These are phyloP conservation scores for Aspergillus luchuensis DNA, from an alignment of 2,329 filamentous ascomycete genomes.

Conservation along the genomic window DNA sequence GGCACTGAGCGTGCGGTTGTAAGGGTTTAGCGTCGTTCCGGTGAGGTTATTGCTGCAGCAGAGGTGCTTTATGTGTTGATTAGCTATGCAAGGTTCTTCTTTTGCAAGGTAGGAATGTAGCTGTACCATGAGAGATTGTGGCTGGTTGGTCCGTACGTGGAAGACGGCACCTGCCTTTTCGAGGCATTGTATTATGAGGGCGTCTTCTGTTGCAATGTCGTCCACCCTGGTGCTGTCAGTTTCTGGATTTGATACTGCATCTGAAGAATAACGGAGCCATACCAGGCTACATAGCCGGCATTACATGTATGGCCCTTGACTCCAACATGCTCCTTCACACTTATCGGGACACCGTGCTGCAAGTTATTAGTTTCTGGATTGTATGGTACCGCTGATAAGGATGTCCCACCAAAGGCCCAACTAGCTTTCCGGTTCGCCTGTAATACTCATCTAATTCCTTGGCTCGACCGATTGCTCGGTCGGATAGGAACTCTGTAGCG, in stretches of 20 bases:
- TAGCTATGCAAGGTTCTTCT: not conserved
- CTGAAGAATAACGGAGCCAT: not conserved
- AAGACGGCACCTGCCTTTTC: constrained; percentile 45
- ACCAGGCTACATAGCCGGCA: constrained; percentile 41
- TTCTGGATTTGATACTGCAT: not conserved
- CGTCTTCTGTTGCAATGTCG: constrained; percentile 38
- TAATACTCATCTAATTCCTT: constrained; percentile 37
- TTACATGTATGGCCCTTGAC: constrained; percentile 51
- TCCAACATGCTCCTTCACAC: constrained; percentile 64
- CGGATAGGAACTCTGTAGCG: constrained; percentile 42
- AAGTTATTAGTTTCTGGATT: not conserved
- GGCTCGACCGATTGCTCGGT: constrained; percentile 37
- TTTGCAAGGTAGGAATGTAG: not conserved
- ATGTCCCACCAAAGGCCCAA: constrained; percentile 48
- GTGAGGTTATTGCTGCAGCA: constrained; percentile 46
- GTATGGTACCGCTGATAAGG: not conserved
- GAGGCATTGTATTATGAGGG: constrained; percentile 36
- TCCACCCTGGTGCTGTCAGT: constrained; percentile 33
- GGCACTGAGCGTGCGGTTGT: constrained; percentile 42
- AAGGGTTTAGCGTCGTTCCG: constrained; percentile 44
- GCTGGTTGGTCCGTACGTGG: constrained; percentile 48
- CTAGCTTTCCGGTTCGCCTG: constrained; percentile 42
- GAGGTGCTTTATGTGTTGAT: constrained; percentile 30
- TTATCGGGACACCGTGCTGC: constrained; percentile 57
- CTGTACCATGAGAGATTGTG: constrained; percentile 44